Base-by-base conservation (phyloP, 2,329 filamentous ascomycete species). In the Trichoderma polysporum region DNA sequence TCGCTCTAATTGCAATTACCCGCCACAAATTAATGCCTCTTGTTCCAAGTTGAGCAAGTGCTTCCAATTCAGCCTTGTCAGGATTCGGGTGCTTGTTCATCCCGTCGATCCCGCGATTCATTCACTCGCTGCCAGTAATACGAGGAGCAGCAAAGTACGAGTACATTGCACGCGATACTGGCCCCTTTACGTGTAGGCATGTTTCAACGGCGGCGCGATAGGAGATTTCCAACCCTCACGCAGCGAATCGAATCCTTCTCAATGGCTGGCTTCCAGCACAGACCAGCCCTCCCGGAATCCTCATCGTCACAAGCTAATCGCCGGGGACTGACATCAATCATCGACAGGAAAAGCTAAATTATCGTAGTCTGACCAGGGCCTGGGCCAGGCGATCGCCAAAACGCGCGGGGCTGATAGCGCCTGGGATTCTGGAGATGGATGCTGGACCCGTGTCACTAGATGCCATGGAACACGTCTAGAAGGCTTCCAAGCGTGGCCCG, bases 321-420 rank as follows among this genome's bases (percentile, higher is more conserved):
- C 37, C 25, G 47, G 58, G 22, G n/a, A 19, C 29, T 31, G n/a
- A 22, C 41, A 22, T 45, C n/a, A 45, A 10, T 22, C n/a, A 19
- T 45, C n/a, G 41, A 45, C 9, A 10, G 15, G n/a, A 39, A 13
- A 39, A 7, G 33, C 58, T 33, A 58, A 58, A 45, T 45, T 19
- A 27, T n/a, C 19, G 25, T 22, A n/a, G 25, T 47, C n/a, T 29
- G 37, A 37, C 41, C 27, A 41, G 35, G 54, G 54, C 39, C 27
- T 22, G 27, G 56, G 56, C 12, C 27, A 35, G 56, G 49, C 60
- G 60, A 63, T 63, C 35, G 39, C 22, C n/a, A 27, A 33, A 31
- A n/a, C n/a, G 33, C 57, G 60, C 49, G 60, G 60, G 60, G 60
- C 60, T 53, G 60, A 63, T 49, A 39, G 60, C 47, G 49, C 33